Evolutionary conservation across 2,329 filamentous ascomycete species (phyloP), one percentile per base, ranked within the genome.

Genomic region (Calonectria pteridis): DNA sequence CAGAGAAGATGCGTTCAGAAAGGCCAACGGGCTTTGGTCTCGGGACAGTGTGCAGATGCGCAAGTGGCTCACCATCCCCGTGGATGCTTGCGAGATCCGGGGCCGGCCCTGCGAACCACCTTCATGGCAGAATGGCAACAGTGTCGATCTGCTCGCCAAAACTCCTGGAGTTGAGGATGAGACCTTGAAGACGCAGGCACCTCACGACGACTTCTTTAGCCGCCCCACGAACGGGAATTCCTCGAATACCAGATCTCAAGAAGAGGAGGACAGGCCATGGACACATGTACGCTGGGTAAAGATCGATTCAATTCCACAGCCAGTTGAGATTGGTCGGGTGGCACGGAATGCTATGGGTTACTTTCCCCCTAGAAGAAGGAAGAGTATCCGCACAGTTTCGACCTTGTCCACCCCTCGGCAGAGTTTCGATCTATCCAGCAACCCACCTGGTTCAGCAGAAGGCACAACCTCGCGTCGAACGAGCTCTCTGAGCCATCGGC

Each of bases 1-100:
- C 83, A 91, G 94, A 75, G 92, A 95, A 70, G 93, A 96, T 62
- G 90, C 94, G 2, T 93, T 99, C 77, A 91, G 95, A 72, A 97
- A 94, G 82, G 93, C 95, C 49, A 99, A 99, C 83, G 92, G 97
- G 14, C 92, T 99, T 81, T 99, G 97, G 97, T 95, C 95, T 9
- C 95, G 95, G 76, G 97, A 98, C 82, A 95, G 92, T 75, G 93
- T 98, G 43, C 96, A 98, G 83, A 91, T 93, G 62, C 92, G 96
- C 73, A 94, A 94, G 80, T 93, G 91, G 76, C 89, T 99, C 20
- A 89, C 96, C 11, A 87, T 99, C 67, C 97, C 97, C 0, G 95
- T 98, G 6, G 96, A 98, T 83, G 94, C 95, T 50, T 98, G 96
- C 83, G 93, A 94, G 51, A 88, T 96, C 51, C 97, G 95, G 81